Evolutionary conservation across 352 stramenopile species (phyloP).

Genomic region (Peronosclerospora sorghi): DNA sequence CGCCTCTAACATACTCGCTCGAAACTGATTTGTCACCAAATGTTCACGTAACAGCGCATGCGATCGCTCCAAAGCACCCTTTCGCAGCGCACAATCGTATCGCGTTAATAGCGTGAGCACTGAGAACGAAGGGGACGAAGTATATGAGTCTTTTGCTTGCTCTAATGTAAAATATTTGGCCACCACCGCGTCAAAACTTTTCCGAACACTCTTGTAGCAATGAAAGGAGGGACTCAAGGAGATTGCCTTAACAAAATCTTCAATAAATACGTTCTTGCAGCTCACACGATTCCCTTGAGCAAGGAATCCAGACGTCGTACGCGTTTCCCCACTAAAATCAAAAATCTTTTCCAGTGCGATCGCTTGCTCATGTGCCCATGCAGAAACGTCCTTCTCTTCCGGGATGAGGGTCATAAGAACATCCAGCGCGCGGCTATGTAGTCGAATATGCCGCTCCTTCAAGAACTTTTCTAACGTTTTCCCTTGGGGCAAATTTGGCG

Average conservation of each 20-base stretch:
- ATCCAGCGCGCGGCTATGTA: constrained; percentile 24
- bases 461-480: constrained; percentile 26
- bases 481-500: constrained; percentile 21
- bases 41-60: constrained; percentile 69
- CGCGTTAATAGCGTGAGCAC: constrained; percentile 42
- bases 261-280: constrained; percentile 67
- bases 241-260: constrained; percentile 56
- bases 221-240: constrained; percentile 42
- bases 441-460: constrained; percentile 23
- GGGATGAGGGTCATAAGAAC: constrained; percentile 11
- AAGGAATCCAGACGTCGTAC: constrained; percentile 13
- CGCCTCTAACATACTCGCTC: constrained; percentile 59
- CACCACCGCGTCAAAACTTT: constrained; percentile 44
- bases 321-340: constrained; percentile 18
- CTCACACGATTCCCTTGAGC: constrained; percentile 21
- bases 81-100: constrained; percentile 60
- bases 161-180: constrained; percentile 29
- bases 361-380: constrained; percentile 29
- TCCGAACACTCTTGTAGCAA: constrained; percentile 46
- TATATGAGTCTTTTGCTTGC: constrained; percentile 1
- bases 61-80: constrained; percentile 38
- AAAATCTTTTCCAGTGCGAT: constrained; percentile 21
- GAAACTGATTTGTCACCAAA: constrained; percentile 60
- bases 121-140: constrained; percentile 24
- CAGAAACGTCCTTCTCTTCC: constrained; percentile 15